A percentile compares a stretch with the other conserved stretches of the same genome.
phyloP scores from a whole-genome alignment of 1,284 basidiomycete genomes.

The Peniophora sp. region DNA sequence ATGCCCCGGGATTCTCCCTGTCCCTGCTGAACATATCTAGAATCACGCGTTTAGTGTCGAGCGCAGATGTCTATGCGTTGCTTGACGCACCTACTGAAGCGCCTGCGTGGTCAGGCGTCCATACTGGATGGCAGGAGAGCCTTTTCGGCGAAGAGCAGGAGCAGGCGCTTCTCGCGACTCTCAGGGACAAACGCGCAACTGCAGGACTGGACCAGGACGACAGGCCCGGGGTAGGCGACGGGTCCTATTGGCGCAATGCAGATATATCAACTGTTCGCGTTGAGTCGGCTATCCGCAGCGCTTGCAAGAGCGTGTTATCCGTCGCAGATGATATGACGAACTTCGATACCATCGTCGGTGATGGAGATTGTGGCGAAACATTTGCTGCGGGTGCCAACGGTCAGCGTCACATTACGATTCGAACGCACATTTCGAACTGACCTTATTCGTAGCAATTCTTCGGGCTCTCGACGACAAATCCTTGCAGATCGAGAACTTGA shows the following conservation, averaged over 20 bases:
- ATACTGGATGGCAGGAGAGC: constrained; percentile 7
- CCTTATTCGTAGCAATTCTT: constrained; percentile 6
- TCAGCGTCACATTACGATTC: not conserved
- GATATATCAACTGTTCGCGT: constrained; percentile 9
- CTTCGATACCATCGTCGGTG: constrained; percentile 31
- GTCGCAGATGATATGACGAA: constrained; percentile 31
- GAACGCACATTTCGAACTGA: not conserved
- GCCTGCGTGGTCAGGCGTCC: constrained; percentile 28
- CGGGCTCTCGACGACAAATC: constrained; percentile 9
- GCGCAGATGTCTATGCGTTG: constrained; percentile 20
- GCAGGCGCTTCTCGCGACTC: too few relatives aligned
- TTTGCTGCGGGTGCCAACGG: constrained; percentile 22
- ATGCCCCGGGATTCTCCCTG: constrained; percentile 36
- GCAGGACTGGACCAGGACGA: not conserved
- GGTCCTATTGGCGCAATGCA: constrained; percentile 3
- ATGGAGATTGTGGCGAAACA: constrained; percentile 27
- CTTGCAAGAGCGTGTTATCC: constrained; percentile 25
- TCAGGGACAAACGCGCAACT: not conserved
- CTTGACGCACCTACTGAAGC: constrained; percentile 33
- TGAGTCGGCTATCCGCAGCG: constrained; percentile 18
- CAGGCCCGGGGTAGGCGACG: not conserved
- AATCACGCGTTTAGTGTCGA: constrained; percentile 1
- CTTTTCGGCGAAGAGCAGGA: too few relatives aligned
- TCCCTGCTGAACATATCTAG: constrained; percentile 27
- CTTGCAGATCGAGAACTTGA: constrained; percentile 2